Evolutionary conservation across 352 stramenopile genomes (phyloP), one percentile per base, ranked within the genome.

Genomic region (Globisporangium nunn): DNA sequence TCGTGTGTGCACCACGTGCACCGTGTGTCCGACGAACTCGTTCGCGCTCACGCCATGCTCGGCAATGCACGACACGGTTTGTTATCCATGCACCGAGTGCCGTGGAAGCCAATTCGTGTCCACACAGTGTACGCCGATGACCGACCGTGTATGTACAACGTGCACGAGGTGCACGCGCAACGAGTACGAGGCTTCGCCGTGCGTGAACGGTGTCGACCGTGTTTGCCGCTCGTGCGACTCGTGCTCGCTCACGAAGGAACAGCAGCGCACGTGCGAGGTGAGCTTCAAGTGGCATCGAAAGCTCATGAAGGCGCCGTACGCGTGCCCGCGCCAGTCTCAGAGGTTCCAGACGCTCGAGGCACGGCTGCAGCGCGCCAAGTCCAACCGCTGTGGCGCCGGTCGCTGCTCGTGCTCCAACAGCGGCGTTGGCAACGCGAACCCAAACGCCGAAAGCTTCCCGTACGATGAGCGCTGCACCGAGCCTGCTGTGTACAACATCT

Each of bases 181-280:
- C 55, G 78, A 92, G 50, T 92, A 85, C 63, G 80, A 89, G 54
- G 68, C 71, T 0, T 81, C 71, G 8, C 59, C 76, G 23, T 91
- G 82, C 31, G 61, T 58, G 5, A 74, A 76, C 28, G 78, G 79
- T 11, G 56, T 63, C 15, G 54, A 92, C 35, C 82, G 82, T 15
- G 60, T 89, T n/a, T 91, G 82, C 39, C 78, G 70, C 48, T 78
- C 78, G 30, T 93, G 80, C 54, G 75, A 91, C 63, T 91, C 80
- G 50, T 93, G 82, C 44, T 62, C 70, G 4, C 68, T 93, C 35
- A 88, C 76, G 4, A 61, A 59, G 17, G 75, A 72, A 17, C 82
- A 93, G 63, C 68, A 88, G 41, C 56, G 52, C 15, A 29, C 74
- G 49, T 93, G 82, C 51, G 54, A 73, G 37, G 58, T 56, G 28